These are phyloP conservation scores for Trichoderma koningiopsis DNA, from an alignment of 2,329 filamentous ascomycete species.

Conservation along the genomic window DNA sequence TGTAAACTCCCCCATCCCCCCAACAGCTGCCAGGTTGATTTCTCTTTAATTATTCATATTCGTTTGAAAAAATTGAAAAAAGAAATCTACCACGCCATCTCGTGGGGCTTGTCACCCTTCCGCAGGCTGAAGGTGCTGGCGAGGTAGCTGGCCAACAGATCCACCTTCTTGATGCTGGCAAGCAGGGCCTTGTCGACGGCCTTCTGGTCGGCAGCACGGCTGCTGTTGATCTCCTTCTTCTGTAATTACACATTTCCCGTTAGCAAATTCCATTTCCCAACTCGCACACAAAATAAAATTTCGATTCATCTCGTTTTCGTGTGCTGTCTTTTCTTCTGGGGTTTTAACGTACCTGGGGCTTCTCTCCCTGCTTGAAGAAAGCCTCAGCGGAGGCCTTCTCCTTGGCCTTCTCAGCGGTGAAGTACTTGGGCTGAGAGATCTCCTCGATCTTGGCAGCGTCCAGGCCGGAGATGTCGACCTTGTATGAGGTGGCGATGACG, in stretches of 20 bases:
- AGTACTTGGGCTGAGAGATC: conserved; percentile 80
- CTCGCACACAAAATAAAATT: no score
- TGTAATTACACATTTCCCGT: conserved; percentile 46
- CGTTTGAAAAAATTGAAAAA: background rate
- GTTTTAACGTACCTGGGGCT: conserved; percentile 77
- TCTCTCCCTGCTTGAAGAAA: conserved; percentile 99
- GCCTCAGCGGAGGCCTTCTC: conserved; percentile 97
- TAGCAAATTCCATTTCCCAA: conserved; percentile 29
- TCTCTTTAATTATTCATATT: conserved; percentile 34
- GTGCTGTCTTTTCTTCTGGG: background rate
- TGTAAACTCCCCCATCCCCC: conserved; percentile 10
- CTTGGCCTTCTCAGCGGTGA: conserved; percentile 90
- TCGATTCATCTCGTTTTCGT: background rate
- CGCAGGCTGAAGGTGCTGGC: conserved; percentile 95
- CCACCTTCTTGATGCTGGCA: conserved; percentile 97
- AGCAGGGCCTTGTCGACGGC: conserved; percentile 95
- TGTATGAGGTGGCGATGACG: conserved; percentile 87
- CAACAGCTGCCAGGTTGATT: conserved; percentile 30
- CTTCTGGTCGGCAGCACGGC: conserved; percentile 97
- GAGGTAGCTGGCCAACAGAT: conserved; percentile 91
- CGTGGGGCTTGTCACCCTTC: conserved; percentile 99
- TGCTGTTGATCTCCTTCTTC: conserved; percentile 96
- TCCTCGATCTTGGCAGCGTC: conserved; percentile 89
- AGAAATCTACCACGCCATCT: conserved; percentile 93
- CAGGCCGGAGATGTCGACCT: conserved; percentile 81